Evolutionary conservation across 352 stramenopile species (phyloP), one percentile per base, ranked within the genome.

Genomic region (Pythium folliculosum): DNA sequence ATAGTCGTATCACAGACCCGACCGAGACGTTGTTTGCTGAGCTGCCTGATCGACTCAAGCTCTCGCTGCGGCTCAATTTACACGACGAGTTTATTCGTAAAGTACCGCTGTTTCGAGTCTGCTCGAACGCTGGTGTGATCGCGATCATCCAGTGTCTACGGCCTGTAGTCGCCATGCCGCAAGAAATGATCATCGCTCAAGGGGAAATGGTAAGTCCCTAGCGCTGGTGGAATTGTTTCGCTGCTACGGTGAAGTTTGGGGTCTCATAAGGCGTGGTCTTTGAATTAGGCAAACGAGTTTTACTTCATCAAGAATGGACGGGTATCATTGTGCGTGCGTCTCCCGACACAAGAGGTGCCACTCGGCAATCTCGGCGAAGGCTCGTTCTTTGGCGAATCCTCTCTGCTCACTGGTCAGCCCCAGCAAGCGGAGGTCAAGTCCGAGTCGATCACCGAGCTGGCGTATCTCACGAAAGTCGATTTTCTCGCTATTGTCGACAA

Each of bases 291-390:
- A 32, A 77, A 57, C 22, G 80, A 91, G 68, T 91, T 93, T 55
- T 93, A 91, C 62, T 90, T 93, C 37, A 91, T 93, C 58, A 89
- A 88, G 52, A 79, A 74, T 53, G 83, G 80, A 1, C 76, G 77
- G 32, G 85, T 91, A 12, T 88, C 77, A 12, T 68, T 90, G 1
- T 82, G 71, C n/a, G 78, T 89, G 5, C 48, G 75, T 3, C 54
- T 73, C 3, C 53, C 76, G 14, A 43, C 14, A 1, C 53, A 70
- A 43, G 65, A 78, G 48, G 65, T 88, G 30, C 82, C 86, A 21
- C 49, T 93, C 5, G 84, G 83, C 6, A 89, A 87, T 35, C 78
- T 93, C 1, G 76, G 78, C 13, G 85, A 90, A 70, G 85, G 85
- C 9, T 91, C 81, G 0, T 93, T 91, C 63, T 93, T 93, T 47